These are phyloP conservation scores for Wickerhamiella qilinensis DNA, from an alignment of 805 yeast genomes.

Conservation along the genomic window DNA sequence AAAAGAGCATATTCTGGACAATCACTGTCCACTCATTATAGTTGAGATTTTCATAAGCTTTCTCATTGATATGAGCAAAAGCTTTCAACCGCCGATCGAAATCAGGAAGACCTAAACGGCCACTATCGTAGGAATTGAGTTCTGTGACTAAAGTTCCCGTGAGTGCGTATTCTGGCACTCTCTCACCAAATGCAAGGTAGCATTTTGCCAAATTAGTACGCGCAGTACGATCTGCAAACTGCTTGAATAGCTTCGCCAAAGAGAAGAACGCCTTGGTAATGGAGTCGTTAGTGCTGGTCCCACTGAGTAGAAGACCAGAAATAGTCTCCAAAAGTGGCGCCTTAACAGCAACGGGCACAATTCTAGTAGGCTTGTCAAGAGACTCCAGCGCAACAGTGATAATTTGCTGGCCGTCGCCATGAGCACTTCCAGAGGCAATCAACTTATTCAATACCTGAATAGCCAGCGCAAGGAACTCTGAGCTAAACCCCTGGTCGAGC, in stretches of 20 bases:
- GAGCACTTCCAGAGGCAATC: slow-evolving; percentile 40
- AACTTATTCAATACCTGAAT: slow-evolving; percentile 18
- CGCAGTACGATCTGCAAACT: slow-evolving; percentile 41
- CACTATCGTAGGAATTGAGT: slow-evolving; percentile 51
- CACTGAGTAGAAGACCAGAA: slow-evolving; percentile 34
- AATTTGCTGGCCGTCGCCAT: slow-evolving; percentile 35
- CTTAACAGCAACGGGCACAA: slow-evolving; percentile 36
- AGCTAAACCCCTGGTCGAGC: slow-evolving; percentile 7
- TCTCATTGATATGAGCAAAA: slow-evolving; percentile 48
- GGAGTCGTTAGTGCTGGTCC: slow-evolving; percentile 8
- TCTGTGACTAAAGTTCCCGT: slow-evolving; percentile 42
- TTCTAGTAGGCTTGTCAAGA: slow-evolving; percentile 39
- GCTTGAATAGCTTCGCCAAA: slow-evolving; percentile 41
- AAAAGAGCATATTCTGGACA: slow-evolving; percentile 48
- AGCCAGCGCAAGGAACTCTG: slow-evolving; percentile 6
- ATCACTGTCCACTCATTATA: slow-evolving; percentile 67
- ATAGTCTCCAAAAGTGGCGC: slow-evolving; percentile 42
- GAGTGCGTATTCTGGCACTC: slow-evolving; percentile 27
- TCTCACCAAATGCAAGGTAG: slow-evolving; percentile 40
- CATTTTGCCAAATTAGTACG: slow-evolving; percentile 46
- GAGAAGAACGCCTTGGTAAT: slow-evolving; percentile 25
- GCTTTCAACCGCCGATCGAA: slow-evolving; percentile 59
- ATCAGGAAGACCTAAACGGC: slow-evolving; percentile 57
- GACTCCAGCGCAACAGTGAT: slow-evolving; percentile 42
- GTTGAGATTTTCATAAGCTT: slow-evolving; percentile 27